These are phyloP conservation scores for Ogataea pini DNA, from an alignment of 805 yeast species.

Conservation along the genomic window DNA sequence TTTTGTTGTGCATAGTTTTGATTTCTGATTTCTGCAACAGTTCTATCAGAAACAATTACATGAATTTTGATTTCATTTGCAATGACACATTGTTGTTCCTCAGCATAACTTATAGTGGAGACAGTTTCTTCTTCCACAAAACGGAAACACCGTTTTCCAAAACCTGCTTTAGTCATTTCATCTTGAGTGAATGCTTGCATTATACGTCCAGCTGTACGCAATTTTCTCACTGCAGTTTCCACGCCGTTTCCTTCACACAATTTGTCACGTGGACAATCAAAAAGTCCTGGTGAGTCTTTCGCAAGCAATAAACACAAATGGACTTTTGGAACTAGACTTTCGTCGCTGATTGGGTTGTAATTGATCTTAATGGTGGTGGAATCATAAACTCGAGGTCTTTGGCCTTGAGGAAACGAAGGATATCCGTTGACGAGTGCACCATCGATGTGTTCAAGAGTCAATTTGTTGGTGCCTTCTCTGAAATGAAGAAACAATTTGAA, in stretches of 20 bases:
- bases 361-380: slow-evolving; percentile 31
- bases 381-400: slow-evolving; percentile 17
- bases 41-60: slow-evolving; percentile 62
- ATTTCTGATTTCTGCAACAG: slow-evolving; percentile 71
- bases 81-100: slow-evolving; percentile 29
- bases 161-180: slow-evolving; percentile 75
- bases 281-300: slow-evolving; percentile 66
- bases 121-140: slow-evolving; percentile 65
- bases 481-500: slow-evolving; percentile 75
- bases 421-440: slow-evolving; percentile 39
- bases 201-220: slow-evolving; percentile 78
- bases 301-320: slow-evolving; percentile 78
- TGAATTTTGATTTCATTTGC: slow-evolving; percentile 74
- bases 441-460: slow-evolving; percentile 51
- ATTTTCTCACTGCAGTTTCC: slow-evolving; percentile 65
- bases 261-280: slow-evolving; percentile 64
- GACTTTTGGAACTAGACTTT: slow-evolving; percentile 58
- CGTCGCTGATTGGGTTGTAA: slow-evolving; percentile 49
- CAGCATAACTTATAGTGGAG: slow-evolving; percentile 53
- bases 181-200: slow-evolving; percentile 92
- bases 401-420: slow-evolving; percentile 23
- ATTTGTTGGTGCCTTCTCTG: slow-evolving; percentile 59
- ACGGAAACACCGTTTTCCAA: slow-evolving; percentile 75
- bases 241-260: slow-evolving; percentile 60
- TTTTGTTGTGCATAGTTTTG: slow-evolving; percentile 89